A percentile compares a stretch with the other conserved stretches of the same genome.
Evolutionary conservation across 805 yeast genomes (phyloP).

Genomic region (Metschnikowia aberdeeniae): DNA sequence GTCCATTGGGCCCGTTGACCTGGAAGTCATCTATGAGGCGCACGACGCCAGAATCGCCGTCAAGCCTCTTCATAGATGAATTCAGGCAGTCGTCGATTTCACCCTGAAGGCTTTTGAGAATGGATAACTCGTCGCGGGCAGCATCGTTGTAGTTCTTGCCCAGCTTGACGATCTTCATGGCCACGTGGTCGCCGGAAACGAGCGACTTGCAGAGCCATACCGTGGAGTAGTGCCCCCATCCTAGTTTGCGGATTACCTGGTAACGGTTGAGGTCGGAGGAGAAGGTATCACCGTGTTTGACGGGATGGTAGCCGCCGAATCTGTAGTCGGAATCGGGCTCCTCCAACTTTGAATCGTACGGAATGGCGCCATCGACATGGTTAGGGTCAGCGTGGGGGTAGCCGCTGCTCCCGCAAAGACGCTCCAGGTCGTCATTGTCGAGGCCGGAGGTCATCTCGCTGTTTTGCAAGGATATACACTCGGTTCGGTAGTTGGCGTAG

Average conservation of each 20-base stretch:
- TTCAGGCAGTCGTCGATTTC: slow-evolving; percentile 5
- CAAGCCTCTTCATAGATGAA: background rate
- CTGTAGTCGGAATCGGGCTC: slow-evolving; percentile 83
- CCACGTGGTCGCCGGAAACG: slow-evolving; percentile 90
- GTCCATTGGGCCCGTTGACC: slow-evolving; percentile 87
- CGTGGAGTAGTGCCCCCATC: slow-evolving; percentile 97
- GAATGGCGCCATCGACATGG: slow-evolving; percentile 10
- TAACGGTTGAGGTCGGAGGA: slow-evolving; percentile 60
- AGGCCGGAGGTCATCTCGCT: slow-evolving; percentile 34
- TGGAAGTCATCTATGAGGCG: slow-evolving; percentile 78
- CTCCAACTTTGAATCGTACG: slow-evolving; percentile 46
- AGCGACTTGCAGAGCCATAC: slow-evolving; percentile 40
- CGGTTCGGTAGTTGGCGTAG: slow-evolving; percentile 31
- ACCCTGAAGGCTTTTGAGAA: slow-evolving; percentile 73
- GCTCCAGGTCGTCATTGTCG: slow-evolving; percentile 4
- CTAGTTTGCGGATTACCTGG: slow-evolving; percentile 79
- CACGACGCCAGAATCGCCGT: slow-evolving; percentile 52
- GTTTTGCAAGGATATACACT: slow-evolving; percentile 35
- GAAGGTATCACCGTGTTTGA: slow-evolving; percentile 79
- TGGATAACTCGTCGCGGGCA: slow-evolving; percentile 85
- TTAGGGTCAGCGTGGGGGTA: background rate
- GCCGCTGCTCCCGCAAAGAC: background rate
- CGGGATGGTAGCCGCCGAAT: slow-evolving; percentile 96
- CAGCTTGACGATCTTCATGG: slow-evolving; percentile 89
- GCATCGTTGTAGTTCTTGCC: slow-evolving; percentile 91